These are phyloP conservation scores for Tetrahymena thermophila DNA, from an alignment of 73 alveolate species.

Conservation along the genomic window DNA sequence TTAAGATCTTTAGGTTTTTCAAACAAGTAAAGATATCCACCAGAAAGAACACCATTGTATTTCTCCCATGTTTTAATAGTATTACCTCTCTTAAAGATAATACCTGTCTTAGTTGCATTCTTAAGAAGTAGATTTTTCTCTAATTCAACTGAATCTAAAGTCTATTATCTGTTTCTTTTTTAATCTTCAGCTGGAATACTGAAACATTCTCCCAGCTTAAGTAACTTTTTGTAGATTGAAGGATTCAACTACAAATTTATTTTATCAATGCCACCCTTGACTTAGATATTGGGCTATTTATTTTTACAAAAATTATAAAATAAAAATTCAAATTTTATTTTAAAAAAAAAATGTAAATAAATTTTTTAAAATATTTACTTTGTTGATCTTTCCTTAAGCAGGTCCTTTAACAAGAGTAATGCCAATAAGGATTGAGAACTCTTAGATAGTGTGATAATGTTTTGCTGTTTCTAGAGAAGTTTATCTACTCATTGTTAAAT, in stretches of 20 bases:
- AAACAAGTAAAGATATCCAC: constrained; percentile 34
- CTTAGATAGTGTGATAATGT: not conserved
- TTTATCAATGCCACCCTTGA: constrained; percentile 15
- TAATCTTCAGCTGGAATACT: constrained; percentile 10
- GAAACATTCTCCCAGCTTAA: constrained; percentile 32
- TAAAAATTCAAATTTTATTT: not conserved
- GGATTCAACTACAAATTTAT: constrained; percentile 19
- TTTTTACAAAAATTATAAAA: not conserved
- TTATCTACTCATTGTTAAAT: not conserved
- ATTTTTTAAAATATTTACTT: not conserved
- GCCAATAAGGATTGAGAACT: not conserved
- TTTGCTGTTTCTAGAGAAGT: not conserved
- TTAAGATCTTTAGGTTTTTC: constrained; percentile 31
- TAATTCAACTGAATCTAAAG: constrained; percentile 14
- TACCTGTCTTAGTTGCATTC: constrained; percentile 10
- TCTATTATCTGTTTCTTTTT: not conserved
- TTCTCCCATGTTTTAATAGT: constrained; percentile 10
- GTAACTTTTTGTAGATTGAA: not conserved
- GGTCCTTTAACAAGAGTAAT: not conserved
- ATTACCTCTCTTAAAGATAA: constrained; percentile 20
- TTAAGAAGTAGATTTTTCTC: constrained; percentile 14
- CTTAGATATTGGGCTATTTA: not conserved
- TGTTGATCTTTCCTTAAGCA: not conserved
- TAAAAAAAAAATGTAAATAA: not conserved
- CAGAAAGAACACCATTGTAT: constrained; percentile 38